Percentiles rank a stretch among this genome's conserved stretches.
Evolutionary conservation across 768 basidiomycete genomes (phyloP).

Genomic region (Rhodosporidiobolus sp.): DNA sequence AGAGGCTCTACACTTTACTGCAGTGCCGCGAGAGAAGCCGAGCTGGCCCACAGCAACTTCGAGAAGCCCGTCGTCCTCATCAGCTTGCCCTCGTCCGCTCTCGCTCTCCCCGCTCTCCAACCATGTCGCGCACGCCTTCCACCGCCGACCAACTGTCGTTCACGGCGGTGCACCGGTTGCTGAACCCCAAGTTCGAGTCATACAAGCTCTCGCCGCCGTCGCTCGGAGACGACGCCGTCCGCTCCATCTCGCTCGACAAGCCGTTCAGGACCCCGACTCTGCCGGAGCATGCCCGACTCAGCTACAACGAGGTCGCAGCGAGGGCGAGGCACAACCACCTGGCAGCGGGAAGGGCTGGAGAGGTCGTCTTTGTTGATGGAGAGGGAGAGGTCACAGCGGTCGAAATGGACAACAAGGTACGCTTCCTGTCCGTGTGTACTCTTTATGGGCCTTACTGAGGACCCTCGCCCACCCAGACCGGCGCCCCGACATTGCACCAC

Average conservation of each 20-base stretch:
- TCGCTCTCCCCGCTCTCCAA: not conserved
- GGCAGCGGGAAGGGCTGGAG: conserved; percentile 7
- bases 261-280: not conserved
- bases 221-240: not conserved
- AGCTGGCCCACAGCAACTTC: too few relatives aligned
- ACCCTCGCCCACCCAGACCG: not conserved
- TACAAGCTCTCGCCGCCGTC: conserved; percentile 36
- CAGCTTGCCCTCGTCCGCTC: not conserved
- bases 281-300: conserved; percentile 20
- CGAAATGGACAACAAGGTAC: conserved; percentile 14
- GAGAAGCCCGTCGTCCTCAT: too few relatives aligned
- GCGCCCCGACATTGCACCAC: not conserved
- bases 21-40: too few relatives aligned
- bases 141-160: conserved; percentile 21
- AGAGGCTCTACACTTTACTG: too few relatives aligned
- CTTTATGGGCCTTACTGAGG: too few relatives aligned
- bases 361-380: conserved; percentile 30
- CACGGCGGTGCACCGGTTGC: conserved; percentile 18
- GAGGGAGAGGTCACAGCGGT: conserved; percentile 24
- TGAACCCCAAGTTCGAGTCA: conserved; percentile 40
- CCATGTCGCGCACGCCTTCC: not conserved
- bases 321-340: conserved; percentile 41
- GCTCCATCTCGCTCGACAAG: not conserved
- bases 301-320: conserved; percentile 28
- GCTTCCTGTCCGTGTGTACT: too few relatives aligned